A percentile compares a stretch with the other conserved stretches of the same genome.
phyloP scores from a whole-genome alignment of 805 yeast genomes.

The Lipomyces sp. region DNA sequence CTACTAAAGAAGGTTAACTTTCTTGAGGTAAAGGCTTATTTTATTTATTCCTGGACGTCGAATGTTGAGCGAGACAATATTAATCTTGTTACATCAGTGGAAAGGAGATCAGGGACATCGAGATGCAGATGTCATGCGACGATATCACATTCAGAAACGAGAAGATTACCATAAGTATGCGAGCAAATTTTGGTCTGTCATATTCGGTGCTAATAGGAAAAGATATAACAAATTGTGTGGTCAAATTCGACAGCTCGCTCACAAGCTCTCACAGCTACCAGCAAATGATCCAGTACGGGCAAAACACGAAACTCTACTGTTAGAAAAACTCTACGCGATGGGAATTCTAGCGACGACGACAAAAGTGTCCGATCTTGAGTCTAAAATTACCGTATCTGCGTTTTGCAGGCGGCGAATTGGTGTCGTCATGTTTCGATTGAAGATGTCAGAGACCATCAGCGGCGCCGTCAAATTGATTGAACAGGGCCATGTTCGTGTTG shows the following conservation, averaged over 20 bases:
- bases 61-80: not conserved
- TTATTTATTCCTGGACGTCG: not conserved
- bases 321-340: constrained; percentile 87
- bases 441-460: constrained; percentile 86
- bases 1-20: constrained; percentile 93
- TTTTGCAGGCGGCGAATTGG: constrained; percentile 90
- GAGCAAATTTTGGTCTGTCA: not conserved
- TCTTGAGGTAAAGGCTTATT: constrained; percentile 56
- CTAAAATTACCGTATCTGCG: constrained; percentile 89
- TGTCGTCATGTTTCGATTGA: constrained; percentile 90
- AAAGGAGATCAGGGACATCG: constrained; percentile 94
- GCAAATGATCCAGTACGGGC: constrained; percentile 86
- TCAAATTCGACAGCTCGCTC: constrained; percentile 82
- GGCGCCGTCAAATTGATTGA: constrained; percentile 93
- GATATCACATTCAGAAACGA: constrained; percentile 90
- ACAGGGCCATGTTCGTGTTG: constrained; percentile 97
- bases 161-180: constrained; percentile 82
- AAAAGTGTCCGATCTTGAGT: constrained; percentile 89
- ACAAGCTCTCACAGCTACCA: constrained; percentile 79
- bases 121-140: constrained; percentile 95
- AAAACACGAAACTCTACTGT: constrained; percentile 82
- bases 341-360: constrained; percentile 89
- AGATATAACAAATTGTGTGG: constrained; percentile 90
- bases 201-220: not conserved
- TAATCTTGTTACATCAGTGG: constrained; percentile 54